Evolutionary conservation across 805 yeast species (phyloP).

Genomic region (Torulaspora indica): DNA sequence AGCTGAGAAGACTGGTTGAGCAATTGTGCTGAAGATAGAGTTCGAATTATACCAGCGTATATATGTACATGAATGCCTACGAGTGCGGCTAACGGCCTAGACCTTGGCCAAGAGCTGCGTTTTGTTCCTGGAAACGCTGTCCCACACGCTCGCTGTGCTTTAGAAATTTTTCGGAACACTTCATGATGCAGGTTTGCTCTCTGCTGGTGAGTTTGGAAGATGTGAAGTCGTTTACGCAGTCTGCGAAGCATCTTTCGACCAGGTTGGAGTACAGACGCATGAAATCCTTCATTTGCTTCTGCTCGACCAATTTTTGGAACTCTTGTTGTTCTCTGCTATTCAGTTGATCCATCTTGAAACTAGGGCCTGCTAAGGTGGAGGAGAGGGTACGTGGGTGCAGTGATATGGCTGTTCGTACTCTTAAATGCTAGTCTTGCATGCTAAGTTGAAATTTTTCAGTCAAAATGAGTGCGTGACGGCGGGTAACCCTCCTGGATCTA

Average conservation of each 20-base stretch:
- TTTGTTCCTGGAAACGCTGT: slow-evolving; percentile 97
- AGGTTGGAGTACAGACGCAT: slow-evolving; percentile 93
- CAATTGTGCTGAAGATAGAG: background rate
- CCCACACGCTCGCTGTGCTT: slow-evolving; percentile 98
- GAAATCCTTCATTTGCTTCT: slow-evolving; percentile 97
- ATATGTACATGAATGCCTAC: slow-evolving; percentile 12
- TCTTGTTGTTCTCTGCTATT: slow-evolving; percentile 95
- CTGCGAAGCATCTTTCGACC: slow-evolving; percentile 94
- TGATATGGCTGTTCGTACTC: background rate
- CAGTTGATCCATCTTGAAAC: slow-evolving; percentile 75
- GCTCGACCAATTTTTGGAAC: slow-evolving; percentile 91
- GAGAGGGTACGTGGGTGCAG: background rate
- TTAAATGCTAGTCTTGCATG: background rate
- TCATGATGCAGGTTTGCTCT: slow-evolving; percentile 80
- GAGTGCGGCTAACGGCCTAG: slow-evolving; percentile 38
- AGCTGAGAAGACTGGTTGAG: background rate
- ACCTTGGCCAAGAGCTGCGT: slow-evolving; percentile 72
- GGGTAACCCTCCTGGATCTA: slow-evolving; percentile 1
- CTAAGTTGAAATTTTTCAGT: slow-evolving; percentile 4
- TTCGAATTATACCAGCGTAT: slow-evolving; percentile 1
- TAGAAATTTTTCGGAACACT: slow-evolving; percentile 95
- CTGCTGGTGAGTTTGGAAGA: slow-evolving; percentile 78
- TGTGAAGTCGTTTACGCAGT: slow-evolving; percentile 98
- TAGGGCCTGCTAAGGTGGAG: slow-evolving; percentile 3
- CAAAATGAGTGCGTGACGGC: background rate